phyloP scores from a whole-genome alignment of 1,284 basidiomycete genomes.

The Leccinum variabile region DNA sequence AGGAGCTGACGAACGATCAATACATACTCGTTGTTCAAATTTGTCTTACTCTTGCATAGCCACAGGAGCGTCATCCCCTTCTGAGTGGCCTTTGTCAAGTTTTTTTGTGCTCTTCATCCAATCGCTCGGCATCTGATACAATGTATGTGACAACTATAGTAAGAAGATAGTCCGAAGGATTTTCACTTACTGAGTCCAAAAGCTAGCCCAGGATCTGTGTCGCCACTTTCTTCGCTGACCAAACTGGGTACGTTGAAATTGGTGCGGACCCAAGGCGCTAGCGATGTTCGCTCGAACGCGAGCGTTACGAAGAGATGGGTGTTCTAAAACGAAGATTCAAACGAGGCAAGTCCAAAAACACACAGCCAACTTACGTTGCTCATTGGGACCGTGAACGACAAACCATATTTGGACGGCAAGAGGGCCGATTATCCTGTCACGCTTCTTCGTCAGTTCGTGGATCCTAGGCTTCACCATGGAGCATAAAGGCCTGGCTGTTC shows the following conservation, averaged over 20 bases:
- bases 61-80: conserved; percentile 6
- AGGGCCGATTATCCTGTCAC: neutral
- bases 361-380: conserved; percentile 6
- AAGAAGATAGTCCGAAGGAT: neutral
- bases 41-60: conserved; percentile 15
- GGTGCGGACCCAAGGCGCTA: conserved; percentile 13
- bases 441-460: neutral
- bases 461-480: neutral
- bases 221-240: neutral
- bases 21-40: neutral
- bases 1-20: neutral
- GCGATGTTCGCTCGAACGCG: conserved; percentile 21
- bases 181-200: conserved; percentile 25
- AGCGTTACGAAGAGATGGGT: conserved; percentile 1
- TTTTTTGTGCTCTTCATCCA: neutral
- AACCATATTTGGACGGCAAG: neutral
- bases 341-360: neutral
- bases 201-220: conserved; percentile 9
- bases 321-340: conserved; percentile 3
- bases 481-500: neutral
- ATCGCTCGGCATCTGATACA: conserved; percentile 7
- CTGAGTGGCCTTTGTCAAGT: conserved; percentile 7
- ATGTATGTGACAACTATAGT: neutral
- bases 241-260: neutral
- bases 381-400: neutral